Evolutionary conservation across 306 rosid species (phyloP).

Genomic region (Nissolia schottii): DNA sequence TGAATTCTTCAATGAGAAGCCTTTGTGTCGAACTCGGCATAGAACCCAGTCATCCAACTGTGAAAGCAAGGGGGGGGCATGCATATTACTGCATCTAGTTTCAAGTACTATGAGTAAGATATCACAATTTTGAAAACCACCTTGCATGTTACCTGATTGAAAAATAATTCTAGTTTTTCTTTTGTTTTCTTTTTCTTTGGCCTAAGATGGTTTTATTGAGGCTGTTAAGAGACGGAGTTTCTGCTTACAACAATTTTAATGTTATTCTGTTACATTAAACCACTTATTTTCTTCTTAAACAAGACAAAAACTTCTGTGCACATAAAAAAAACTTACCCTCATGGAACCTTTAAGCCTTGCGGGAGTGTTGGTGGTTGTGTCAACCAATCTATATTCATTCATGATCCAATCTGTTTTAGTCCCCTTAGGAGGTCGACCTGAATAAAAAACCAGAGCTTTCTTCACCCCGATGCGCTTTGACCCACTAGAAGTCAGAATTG

Average conservation of each 20-base stretch:
- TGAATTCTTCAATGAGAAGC: slow-evolving; percentile 32
- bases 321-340: slow-evolving; percentile 47
- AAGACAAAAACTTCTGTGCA: not conserved
- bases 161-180: not conserved
- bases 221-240: not conserved
- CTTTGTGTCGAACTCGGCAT: slow-evolving; percentile 64
- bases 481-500: slow-evolving; percentile 50
- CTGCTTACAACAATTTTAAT: not conserved
- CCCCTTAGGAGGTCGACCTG: slow-evolving; percentile 56
- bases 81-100: slow-evolving; percentile 5
- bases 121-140: not conserved
- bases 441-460: slow-evolving; percentile 63
- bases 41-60: slow-evolving; percentile 86
- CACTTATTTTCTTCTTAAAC: not conserved
- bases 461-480: slow-evolving; percentile 54
- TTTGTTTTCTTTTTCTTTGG: not conserved
- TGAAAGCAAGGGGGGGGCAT: slow-evolving; percentile 9
- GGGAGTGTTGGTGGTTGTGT: slow-evolving; percentile 30
- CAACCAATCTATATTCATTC: slow-evolving; percentile 58
- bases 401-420: slow-evolving; percentile 63
- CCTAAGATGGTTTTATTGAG: not conserved
- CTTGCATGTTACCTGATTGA: not conserved
- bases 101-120: not conserved
- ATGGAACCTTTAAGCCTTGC: slow-evolving; percentile 54
- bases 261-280: not conserved